Conservation (phyloP, 139 green algal genomes). For the Coelastrella sp. region DNA sequence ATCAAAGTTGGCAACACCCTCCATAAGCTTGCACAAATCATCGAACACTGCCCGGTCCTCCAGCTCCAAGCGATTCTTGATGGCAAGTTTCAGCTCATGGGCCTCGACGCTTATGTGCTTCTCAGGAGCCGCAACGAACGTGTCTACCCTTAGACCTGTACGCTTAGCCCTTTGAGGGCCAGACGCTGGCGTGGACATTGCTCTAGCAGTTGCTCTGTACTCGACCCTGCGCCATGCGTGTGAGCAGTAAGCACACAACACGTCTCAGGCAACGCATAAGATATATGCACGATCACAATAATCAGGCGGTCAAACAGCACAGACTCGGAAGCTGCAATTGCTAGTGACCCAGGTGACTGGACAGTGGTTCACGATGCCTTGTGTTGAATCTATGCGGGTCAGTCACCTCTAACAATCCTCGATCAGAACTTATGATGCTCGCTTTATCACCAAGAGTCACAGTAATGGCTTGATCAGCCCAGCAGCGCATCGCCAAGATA, state of each 20-base stretch:
- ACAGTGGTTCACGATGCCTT: neutral
- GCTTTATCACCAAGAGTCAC: too few species aligned
- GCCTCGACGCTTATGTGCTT: conserved; percentile 48
- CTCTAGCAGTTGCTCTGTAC: neutral
- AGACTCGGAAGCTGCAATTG: neutral
- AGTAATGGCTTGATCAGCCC: too few species aligned
- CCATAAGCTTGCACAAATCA: conserved; percentile 50
- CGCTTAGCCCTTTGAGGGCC: neutral
- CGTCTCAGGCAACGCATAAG: neutral
- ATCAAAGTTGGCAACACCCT: conserved; percentile 54
- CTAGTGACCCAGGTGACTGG: neutral
- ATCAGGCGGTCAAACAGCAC: too few species aligned
- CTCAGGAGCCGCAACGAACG: conserved; percentile 38
- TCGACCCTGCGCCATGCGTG: neutral
- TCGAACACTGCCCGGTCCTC: conserved; percentile 35
- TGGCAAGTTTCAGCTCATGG: conserved; percentile 50
- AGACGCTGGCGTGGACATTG: neutral
- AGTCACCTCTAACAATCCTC: too few species aligned
- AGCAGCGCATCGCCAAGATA: too few species aligned
- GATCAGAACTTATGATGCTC: too few species aligned
- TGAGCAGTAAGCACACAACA: neutral
- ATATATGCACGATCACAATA: too few species aligned
- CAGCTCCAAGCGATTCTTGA: conserved; percentile 49
- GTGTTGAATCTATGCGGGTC: too few species aligned
- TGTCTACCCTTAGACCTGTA: neutral